These are phyloP conservation scores for Cryphonectria naterciae DNA, from an alignment of 2,329 filamentous ascomycete species.

Conservation along the genomic window DNA sequence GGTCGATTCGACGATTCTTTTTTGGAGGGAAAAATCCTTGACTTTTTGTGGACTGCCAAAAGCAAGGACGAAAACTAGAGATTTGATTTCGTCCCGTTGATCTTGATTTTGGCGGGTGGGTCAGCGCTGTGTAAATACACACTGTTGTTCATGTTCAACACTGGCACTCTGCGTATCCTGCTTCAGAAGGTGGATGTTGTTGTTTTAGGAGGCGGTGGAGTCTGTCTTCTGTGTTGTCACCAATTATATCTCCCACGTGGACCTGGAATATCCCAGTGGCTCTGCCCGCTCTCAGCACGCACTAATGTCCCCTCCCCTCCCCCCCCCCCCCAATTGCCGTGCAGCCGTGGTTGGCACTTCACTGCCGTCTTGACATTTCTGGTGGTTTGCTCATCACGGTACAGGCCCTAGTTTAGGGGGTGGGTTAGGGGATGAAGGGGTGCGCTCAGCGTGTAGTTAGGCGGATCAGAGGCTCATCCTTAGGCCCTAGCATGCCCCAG, in stretches of 20 bases:
- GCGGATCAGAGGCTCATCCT: not conserved
- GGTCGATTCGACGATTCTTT: not conserved
- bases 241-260: constrained; percentile 10
- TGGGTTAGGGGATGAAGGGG: not conserved
- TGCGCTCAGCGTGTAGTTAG: not conserved
- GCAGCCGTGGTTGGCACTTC: not conserved
- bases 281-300: not conserved
- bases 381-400: not conserved
- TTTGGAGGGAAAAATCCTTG: not conserved
- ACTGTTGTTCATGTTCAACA: too few species aligned
- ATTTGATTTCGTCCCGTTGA: not conserved
- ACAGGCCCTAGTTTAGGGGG: not conserved
- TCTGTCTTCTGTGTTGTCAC: not conserved
- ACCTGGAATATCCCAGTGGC: not conserved
- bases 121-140: not conserved
- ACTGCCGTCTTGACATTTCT: not conserved
- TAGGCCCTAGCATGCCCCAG: not conserved
- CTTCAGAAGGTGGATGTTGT: not conserved
- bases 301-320: not conserved
- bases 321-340: too few species aligned
- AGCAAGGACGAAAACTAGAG: too few species aligned
- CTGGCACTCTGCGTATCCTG: too few species aligned
- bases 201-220: not conserved
- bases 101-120: not conserved
- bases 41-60: not conserved